A percentile compares a stretch with the other conserved stretches of the same genome.
phyloP scores from a whole-genome alignment of 2,329 filamentous ascomycete species.

The Esteya vermicola region DNA sequence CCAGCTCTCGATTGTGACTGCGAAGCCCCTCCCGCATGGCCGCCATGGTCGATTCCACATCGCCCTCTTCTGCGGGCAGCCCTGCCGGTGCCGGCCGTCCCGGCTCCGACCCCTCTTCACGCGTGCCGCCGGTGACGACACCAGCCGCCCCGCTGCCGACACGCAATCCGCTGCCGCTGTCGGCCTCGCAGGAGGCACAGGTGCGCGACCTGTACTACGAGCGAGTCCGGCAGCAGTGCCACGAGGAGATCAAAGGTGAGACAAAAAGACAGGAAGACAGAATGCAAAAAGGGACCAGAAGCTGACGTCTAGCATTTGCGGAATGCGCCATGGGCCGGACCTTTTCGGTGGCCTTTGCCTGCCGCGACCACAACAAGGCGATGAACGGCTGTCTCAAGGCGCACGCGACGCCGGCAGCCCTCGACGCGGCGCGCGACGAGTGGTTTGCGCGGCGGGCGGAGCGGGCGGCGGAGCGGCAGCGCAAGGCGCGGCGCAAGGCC shows the following conservation, averaged over 20 bases:
- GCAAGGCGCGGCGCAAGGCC: constrained; percentile 41
- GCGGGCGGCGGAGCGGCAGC: constrained; percentile 52
- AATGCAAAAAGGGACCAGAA: no score
- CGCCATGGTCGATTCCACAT: constrained; percentile 25
- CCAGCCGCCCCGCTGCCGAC: constrained; percentile 40
- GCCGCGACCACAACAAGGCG: constrained; percentile 59
- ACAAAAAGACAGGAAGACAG: background rate
- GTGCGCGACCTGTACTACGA: constrained; percentile 71
- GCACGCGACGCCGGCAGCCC: constrained; percentile 70
- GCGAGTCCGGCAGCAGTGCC: constrained; percentile 62
- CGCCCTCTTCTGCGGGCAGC: constrained; percentile 17
- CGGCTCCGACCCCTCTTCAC: no score
- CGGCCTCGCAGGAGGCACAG: constrained; percentile 66
- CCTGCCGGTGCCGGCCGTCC: background rate
- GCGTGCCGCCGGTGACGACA: constrained; percentile 34
- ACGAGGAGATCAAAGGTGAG: constrained; percentile 59
- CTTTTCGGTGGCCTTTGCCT: constrained; percentile 75
- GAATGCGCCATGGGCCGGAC: constrained; percentile 78
- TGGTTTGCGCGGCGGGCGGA: constrained; percentile 75
- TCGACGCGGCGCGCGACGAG: constrained; percentile 80
- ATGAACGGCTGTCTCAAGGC: constrained; percentile 94
- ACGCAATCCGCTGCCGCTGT: constrained; percentile 70
- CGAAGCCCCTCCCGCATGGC: no score
- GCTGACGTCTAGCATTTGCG: constrained; percentile 57
- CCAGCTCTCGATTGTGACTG: background rate